Percentiles rank a stretch among this genome's conserved stretches.
Conservation (phyloP, 2,329 filamentous ascomycete species). For the Dryadomyces quercivorus region DNA sequence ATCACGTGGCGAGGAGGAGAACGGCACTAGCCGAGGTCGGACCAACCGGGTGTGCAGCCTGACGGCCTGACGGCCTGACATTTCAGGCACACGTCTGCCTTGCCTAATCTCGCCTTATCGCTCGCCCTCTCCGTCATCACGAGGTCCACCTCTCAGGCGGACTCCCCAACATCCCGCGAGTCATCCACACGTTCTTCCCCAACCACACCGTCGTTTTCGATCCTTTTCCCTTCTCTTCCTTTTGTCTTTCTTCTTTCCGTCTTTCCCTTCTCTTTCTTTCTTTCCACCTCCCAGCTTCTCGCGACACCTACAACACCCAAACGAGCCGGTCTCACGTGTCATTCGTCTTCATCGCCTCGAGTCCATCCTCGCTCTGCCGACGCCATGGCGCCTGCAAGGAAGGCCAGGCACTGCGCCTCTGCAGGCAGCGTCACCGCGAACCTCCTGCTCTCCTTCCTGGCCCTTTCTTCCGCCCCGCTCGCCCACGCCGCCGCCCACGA, state of each 20-base stretch:
- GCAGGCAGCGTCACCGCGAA: conserved; percentile 50
- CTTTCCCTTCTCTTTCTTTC: neutral
- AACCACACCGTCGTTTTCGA: neutral
- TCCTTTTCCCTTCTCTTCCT: neutral
- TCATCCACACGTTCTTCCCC: neutral
- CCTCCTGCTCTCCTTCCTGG: conserved; percentile 55
- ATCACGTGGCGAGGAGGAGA: no score
- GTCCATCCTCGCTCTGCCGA: neutral
- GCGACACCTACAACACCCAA: no score
- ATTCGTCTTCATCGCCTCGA: neutral
- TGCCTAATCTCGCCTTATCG: neutral
- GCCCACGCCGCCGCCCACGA: conserved; percentile 19
- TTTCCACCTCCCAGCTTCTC: neutral
- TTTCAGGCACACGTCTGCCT: neutral
- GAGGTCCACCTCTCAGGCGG: neutral
- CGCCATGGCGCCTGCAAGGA: conserved; percentile 15
- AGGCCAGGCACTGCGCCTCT: conserved; percentile 33
- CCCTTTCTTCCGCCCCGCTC: conserved; percentile 33
- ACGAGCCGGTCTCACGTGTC: no score
- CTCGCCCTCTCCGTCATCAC: neutral
- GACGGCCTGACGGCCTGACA: no score
- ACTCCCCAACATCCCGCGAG: neutral
- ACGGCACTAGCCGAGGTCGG: no score
- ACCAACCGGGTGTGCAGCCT: no score
- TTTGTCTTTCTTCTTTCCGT: neutral